A percentile compares a stretch with the other conserved stretches of the same genome.
Conservation (phyloP, 2,329 filamentous ascomycete species). For the Apiospora malaysiana region DNA sequence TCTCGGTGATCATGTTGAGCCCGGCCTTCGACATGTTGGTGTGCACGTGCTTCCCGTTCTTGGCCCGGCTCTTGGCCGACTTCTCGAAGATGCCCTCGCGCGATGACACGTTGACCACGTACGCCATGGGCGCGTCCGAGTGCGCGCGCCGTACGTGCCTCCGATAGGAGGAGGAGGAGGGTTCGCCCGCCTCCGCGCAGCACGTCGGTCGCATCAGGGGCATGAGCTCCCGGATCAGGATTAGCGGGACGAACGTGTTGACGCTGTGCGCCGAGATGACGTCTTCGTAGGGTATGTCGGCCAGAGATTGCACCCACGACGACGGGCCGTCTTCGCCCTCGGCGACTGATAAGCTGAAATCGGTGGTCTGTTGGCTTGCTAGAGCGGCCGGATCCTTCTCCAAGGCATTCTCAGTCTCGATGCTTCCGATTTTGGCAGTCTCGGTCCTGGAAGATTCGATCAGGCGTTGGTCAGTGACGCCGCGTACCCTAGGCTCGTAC, state of each 20-base stretch:
- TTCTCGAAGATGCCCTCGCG: constrained; percentile 44
- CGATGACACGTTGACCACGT: constrained; percentile 44
- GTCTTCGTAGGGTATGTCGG: constrained; percentile 46
- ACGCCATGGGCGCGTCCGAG: constrained; percentile 26
- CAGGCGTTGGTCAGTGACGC: background rate
- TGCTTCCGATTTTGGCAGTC: background rate
- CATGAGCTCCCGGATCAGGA: constrained; percentile 44
- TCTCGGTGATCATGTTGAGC: constrained; percentile 49
- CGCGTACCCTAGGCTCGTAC: background rate
- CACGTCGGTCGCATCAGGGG: constrained; percentile 36
- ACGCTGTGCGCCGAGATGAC: constrained; percentile 44
- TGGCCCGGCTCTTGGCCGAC: constrained; percentile 28
- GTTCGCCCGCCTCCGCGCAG: too few relatives aligned
- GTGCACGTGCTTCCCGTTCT: constrained; percentile 43
- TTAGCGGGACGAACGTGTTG: constrained; percentile 46
- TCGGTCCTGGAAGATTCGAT: background rate
- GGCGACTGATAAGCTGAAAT: background rate
- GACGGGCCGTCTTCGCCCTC: constrained; percentile 29
- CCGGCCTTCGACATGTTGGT: constrained; percentile 49
- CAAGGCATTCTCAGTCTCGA: too few relatives aligned
- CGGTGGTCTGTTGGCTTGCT: background rate
- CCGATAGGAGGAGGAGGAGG: too few relatives aligned
- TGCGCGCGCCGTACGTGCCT: too few relatives aligned
- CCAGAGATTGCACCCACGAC: constrained; percentile 43
- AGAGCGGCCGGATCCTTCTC: background rate